Percentiles rank a stretch among this genome's conserved stretches.
Conservation (phyloP, 257 asterid species). For the Nicotiana knightiana region DNA sequence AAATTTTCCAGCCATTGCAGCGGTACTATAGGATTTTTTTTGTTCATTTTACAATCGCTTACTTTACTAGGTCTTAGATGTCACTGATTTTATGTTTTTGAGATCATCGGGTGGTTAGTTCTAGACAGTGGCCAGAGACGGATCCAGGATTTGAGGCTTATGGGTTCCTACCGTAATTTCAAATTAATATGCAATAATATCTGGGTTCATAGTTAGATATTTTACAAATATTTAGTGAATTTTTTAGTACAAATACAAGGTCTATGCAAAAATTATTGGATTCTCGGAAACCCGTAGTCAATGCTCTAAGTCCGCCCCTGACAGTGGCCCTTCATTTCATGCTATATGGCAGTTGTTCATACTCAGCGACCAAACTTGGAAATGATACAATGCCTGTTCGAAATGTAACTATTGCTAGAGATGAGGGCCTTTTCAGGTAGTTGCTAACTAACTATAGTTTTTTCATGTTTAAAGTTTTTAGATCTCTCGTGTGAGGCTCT, state of each 20-base stretch:
- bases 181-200: too few species aligned
- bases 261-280: too few species aligned
- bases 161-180: too few species aligned
- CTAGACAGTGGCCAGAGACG: constrained; percentile 48
- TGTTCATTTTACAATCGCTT: too few species aligned
- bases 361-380: constrained; percentile 52
- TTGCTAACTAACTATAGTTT: background rate
- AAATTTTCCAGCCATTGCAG: constrained; percentile 60
- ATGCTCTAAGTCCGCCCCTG: background rate
- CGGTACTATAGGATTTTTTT: constrained; percentile 20
- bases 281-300: too few species aligned
- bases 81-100: background rate
- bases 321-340: constrained; percentile 55
- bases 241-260: too few species aligned
- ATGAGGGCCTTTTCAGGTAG: constrained; percentile 50
- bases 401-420: constrained; percentile 26
- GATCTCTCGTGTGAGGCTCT: too few species aligned
- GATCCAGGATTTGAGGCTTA: too few species aligned
- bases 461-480: too few species aligned
- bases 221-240: too few species aligned
- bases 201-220: too few species aligned
- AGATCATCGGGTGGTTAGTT: constrained; percentile 47
- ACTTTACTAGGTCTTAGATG: background rate
- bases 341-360: constrained; percentile 54
- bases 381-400: constrained; percentile 45